A percentile compares a stretch with the other conserved stretches of the same genome.
phyloP scores from a whole-genome alignment of 306 rosid species.

The Cucurbita maxima region DNA sequence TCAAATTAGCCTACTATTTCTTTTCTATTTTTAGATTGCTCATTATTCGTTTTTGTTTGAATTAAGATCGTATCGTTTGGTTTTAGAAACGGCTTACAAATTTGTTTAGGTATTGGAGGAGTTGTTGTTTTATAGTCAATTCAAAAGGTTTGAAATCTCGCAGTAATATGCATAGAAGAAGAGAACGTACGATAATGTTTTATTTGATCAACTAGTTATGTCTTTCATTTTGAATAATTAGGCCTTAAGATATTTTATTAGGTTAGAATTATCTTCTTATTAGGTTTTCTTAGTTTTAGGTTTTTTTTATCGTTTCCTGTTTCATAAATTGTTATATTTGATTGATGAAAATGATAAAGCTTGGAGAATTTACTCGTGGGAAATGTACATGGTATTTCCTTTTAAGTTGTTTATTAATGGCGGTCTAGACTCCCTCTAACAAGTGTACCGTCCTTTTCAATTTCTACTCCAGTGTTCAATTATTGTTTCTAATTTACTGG shows the following conservation, averaged over 20 bases:
- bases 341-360: neutral
- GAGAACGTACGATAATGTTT: neutral
- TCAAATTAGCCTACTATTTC: neutral
- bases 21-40: neutral
- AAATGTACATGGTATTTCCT: neutral
- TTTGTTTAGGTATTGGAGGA: neutral
- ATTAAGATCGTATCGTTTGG: neutral
- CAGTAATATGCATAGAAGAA: neutral
- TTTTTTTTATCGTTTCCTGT: neutral
- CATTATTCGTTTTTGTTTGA: neutral
- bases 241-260: neutral
- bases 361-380: neutral
- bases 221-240: neutral
- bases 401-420: neutral
- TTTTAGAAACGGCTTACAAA: neutral
- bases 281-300: neutral
- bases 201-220: neutral
- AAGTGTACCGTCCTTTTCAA: neutral
- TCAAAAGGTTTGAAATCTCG: neutral
- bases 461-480: neutral
- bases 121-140: neutral
- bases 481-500: too few species aligned
- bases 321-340: neutral
- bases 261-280: neutral
- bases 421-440: neutral